Evolutionary conservation across 805 yeast species (phyloP).

Genomic region (Kregervanrija delftensis): DNA sequence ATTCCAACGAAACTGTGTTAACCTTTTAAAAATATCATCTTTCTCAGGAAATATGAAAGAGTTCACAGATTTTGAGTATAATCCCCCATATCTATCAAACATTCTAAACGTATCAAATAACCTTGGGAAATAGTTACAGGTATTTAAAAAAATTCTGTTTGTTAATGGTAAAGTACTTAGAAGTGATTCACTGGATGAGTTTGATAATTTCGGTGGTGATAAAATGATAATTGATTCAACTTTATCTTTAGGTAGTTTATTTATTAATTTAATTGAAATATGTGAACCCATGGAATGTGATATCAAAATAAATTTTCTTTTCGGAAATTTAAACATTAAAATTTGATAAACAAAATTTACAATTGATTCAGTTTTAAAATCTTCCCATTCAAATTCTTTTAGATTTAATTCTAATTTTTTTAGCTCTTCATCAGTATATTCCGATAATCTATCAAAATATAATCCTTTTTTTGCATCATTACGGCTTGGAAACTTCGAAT

Average conservation of each 20-base stretch:
- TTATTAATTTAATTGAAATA: slow-evolving; percentile 34
- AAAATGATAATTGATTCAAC: slow-evolving; percentile 43
- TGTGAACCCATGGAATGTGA: slow-evolving; percentile 58
- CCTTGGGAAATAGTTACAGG: slow-evolving; percentile 34
- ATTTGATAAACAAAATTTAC: slow-evolving; percentile 34
- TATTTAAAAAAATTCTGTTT: slow-evolving; percentile 17
- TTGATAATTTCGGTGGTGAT: slow-evolving; percentile 35
- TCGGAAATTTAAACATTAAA: slow-evolving; percentile 32
- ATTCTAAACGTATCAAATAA: slow-evolving; percentile 50
- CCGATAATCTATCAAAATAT: slow-evolving; percentile 17
- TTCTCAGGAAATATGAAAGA: slow-evolving; percentile 39
- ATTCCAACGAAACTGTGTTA: slow-evolving; percentile 65
- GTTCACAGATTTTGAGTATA: slow-evolving; percentile 51
- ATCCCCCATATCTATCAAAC: slow-evolving; percentile 57
- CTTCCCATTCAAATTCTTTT: slow-evolving; percentile 30
- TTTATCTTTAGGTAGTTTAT: slow-evolving; percentile 29
- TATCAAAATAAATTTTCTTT: slow-evolving; percentile 37
- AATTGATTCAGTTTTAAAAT: slow-evolving; percentile 36
- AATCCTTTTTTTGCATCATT: slow-evolving; percentile 1
- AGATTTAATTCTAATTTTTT: slow-evolving; percentile 23
- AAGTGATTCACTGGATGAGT: neutral
- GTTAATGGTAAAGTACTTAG: slow-evolving; percentile 13
- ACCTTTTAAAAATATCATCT: slow-evolving; percentile 31
- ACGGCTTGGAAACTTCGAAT: slow-evolving; percentile 27
- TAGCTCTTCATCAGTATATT: slow-evolving; percentile 15